Conservation (phyloP, 805 yeast species). For the Zygoascus tannicola region DNA sequence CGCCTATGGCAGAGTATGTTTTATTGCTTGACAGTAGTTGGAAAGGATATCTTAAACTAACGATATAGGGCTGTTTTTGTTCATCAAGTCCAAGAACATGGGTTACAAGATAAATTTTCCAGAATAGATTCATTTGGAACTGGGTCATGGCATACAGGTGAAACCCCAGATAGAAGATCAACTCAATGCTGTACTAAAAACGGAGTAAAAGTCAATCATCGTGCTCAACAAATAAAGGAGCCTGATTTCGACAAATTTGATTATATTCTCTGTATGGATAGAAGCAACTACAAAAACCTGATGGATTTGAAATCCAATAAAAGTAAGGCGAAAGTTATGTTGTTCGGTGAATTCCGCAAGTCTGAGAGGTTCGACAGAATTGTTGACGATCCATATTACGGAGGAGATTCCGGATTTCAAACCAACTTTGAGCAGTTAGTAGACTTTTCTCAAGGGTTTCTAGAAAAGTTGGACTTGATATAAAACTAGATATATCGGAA, state of each 20-base stretch:
- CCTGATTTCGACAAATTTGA: constrained; percentile 49
- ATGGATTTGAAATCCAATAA: constrained; percentile 35
- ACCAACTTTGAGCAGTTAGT: constrained; percentile 62
- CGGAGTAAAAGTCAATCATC: constrained; percentile 65
- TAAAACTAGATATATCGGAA: background rate
- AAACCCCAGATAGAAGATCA: constrained; percentile 70
- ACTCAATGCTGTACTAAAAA: constrained; percentile 56
- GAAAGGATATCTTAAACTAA: no score
- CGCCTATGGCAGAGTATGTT: constrained; percentile 86
- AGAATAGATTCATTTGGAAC: constrained; percentile 85
- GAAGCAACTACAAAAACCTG: constrained; percentile 37
- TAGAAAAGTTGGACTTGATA: constrained; percentile 27
- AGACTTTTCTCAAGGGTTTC: constrained; percentile 66
- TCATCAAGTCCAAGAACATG: constrained; percentile 47
- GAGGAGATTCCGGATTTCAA: constrained; percentile 78
- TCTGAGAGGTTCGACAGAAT: constrained; percentile 41
- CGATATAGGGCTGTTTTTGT: constrained; percentile 71
- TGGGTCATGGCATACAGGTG: constrained; percentile 75
- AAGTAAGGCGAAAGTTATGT: constrained; percentile 20
- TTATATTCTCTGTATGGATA: constrained; percentile 52
- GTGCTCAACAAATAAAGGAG: constrained; percentile 72
- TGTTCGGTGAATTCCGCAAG: constrained; percentile 78
- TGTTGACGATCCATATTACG: constrained; percentile 90
- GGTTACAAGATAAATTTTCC: constrained; percentile 36
- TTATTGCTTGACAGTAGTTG: background rate